Evolutionary conservation across 106 monocot species (phyloP), one percentile per base, ranked within the genome.

Genomic region (Ottelia alismoides): DNA sequence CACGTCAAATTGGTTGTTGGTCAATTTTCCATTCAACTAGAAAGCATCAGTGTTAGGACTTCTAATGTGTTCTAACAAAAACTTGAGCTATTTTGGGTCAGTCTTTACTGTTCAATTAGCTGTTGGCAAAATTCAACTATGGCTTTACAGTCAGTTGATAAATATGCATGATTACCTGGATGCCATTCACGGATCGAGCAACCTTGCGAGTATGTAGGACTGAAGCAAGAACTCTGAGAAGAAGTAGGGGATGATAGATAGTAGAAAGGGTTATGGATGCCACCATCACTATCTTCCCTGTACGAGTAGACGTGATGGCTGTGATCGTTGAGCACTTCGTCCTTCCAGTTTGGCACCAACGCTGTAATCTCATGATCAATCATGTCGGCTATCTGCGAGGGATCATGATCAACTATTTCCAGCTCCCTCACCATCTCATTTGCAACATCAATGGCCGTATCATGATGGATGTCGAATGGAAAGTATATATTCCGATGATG

Each of bases 381-480:
- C 77, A 99, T 61, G 25, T 73, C 67, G 2, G 90, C 90, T 10
- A 99, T 99, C 18, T 86, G 82, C 12, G 55, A 60, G 2, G 98
- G 75, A 19, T 86, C 80, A 25, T 81, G 35, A 29, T 83, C 79
- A 0, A 65, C 77, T 45, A 99, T 86, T 46, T 90, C 98, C 58
- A 99, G 65, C 52, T 99, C 98, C 62, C 73, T 79, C 51, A 99
- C 90, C 98, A 99, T 99, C 75, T 99, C 98, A 43, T 67, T 67
- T 2, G 98, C 98, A 43, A 99, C 98, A 44, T 83, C 98, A 1
- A 73, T 71, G 0, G 98, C 70, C 6, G 90, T 86, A 62, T 99
- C 98, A 26, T 56, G 63, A 29, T 68, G 50, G n/a, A 73, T 78
- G 44, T 99, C 98, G 51, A 99, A 99, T 27, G 98, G 98, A 52